Evolutionary conservation across 2,329 filamentous ascomycete species (phyloP).

Genomic region (Metarhizium brunneum): DNA sequence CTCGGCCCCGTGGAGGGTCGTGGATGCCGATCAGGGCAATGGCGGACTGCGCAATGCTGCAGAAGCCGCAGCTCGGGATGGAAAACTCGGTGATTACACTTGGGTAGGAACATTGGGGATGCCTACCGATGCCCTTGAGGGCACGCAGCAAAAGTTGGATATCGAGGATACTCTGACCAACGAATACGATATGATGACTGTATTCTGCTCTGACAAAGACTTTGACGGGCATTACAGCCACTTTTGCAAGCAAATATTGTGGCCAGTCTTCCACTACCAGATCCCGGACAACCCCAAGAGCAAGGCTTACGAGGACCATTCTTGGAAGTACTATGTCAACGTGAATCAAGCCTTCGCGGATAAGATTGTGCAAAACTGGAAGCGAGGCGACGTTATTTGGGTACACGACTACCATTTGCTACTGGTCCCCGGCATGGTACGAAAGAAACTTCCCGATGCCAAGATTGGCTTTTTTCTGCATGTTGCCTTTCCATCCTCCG

Average conservation of each 20-base stretch:
- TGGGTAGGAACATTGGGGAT: constrained; percentile 92
- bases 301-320: constrained; percentile 96
- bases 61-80: constrained; percentile 63
- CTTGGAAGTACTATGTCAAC: constrained; percentile 88
- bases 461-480: constrained; percentile 96
- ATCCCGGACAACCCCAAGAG: constrained; percentile 97
- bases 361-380: constrained; percentile 84
- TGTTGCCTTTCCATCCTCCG: constrained; percentile 89
- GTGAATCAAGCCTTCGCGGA: constrained; percentile 92
- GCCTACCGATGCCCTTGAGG: constrained; percentile 77
- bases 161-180: constrained; percentile 75
- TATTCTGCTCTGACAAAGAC: constrained; percentile 83
- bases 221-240: constrained; percentile 92
- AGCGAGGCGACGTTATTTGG: constrained; percentile 88
- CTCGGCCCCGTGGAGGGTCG: constrained; percentile 72
- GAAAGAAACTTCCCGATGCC: constrained; percentile 81
- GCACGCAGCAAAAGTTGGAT: constrained; percentile 65
- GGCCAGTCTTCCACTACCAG: constrained; percentile 97
- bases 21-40: constrained; percentile 83
- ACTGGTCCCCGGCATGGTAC: constrained; percentile 80
- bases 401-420: constrained; percentile 92
- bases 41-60: constrained; percentile 85
- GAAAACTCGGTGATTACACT: constrained; percentile 63
- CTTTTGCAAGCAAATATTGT: constrained; percentile 95
- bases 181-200: constrained; percentile 73